Evolutionary conservation across 805 yeast genomes (phyloP), one percentile per base, ranked within the genome.

Genomic region (Cyberlindnera veronae): DNA sequence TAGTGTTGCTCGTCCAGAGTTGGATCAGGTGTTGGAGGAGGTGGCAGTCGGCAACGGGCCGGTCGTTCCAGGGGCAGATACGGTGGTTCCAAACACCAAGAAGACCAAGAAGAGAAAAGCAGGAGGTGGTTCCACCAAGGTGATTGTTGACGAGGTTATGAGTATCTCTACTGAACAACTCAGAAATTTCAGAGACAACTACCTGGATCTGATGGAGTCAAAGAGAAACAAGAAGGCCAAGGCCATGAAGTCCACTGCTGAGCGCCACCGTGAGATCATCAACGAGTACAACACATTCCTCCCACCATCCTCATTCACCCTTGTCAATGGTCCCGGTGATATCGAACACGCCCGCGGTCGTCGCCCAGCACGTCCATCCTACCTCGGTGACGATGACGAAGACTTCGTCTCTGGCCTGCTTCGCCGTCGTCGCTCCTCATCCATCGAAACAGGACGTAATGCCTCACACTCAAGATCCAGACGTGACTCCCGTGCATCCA

Each of bases 381-480:
- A n/a, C n/a, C n/a, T n/a, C 2, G 14, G 16, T 9, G 29, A 31
- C 10, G 39, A 47, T 21, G 47, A 46, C 20, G 50, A 41, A 20
- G 60, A 55, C 38, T 54, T 57, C 20, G 49, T 57, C 28, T 54
- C 57, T 38, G 48, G 50, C 3, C 30, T 55, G n/a, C 21, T 49
- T 33, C 49, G 55, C 33, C 46, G 53, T 43, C 54, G 58, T 24
- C 40, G 49, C 8, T 36, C 40, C 3, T 41, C 45, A 5, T 55
- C 60, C 0, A 44, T 55, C 28, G 61, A 56, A 34, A 38, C 45
- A 4, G 49, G 45, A 34, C 49, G 61, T 51, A 50, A 55, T 29
- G 31, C 34, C 3, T 54, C 60, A 3, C 11, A 16, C 3, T 39
- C 54, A 11, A 51, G 59, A 48, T 39, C 54, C 9, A 51, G 59